These are phyloP conservation scores for Trypethelium eluteriae DNA, from an alignment of 495 filamentous ascomycete species.

Conservation along the genomic window DNA sequence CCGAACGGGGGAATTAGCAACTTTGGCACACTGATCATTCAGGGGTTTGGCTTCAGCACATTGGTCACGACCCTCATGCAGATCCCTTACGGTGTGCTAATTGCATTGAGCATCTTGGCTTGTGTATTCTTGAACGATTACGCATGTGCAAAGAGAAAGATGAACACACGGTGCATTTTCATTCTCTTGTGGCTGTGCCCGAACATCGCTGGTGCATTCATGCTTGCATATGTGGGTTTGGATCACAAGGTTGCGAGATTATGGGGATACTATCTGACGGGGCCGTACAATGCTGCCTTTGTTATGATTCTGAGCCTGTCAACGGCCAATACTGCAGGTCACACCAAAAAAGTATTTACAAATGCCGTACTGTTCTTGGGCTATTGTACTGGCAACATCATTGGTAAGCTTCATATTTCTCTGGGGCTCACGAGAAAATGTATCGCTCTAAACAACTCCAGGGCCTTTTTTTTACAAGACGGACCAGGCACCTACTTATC, in stretches of 20 bases:
- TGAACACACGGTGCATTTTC: conserved; percentile 50
- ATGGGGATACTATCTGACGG: conserved; percentile 52
- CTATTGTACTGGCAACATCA: conserved; percentile 32
- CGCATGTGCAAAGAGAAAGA: conserved; percentile 29
- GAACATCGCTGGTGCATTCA: conserved; percentile 50
- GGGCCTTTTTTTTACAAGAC: conserved; percentile 58
- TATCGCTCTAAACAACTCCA: conserved; percentile 44
- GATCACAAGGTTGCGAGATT: conserved; percentile 44
- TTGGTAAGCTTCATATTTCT: not conserved
- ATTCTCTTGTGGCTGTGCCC: conserved; percentile 40
- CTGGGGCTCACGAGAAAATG: conserved; percentile 11
- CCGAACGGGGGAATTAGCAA: conserved; percentile 52
- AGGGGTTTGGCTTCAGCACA: conserved; percentile 54
- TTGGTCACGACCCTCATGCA: conserved; percentile 45
- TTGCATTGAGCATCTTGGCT: conserved; percentile 48
- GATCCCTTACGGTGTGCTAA: conserved; percentile 53
- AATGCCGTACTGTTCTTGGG: conserved; percentile 50
- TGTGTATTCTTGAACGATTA: conserved; percentile 54
- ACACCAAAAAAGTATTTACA: conserved; percentile 57
- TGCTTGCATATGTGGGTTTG: conserved; percentile 45
- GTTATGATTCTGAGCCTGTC: conserved; percentile 52
- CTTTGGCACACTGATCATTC: conserved; percentile 55
- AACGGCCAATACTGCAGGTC: conserved; percentile 50
- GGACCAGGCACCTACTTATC: conserved; percentile 48
- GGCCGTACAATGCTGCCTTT: conserved; percentile 54